Conservation (phyloP, 1,284 basidiomycete species). For the Abortiporus biennis region DNA sequence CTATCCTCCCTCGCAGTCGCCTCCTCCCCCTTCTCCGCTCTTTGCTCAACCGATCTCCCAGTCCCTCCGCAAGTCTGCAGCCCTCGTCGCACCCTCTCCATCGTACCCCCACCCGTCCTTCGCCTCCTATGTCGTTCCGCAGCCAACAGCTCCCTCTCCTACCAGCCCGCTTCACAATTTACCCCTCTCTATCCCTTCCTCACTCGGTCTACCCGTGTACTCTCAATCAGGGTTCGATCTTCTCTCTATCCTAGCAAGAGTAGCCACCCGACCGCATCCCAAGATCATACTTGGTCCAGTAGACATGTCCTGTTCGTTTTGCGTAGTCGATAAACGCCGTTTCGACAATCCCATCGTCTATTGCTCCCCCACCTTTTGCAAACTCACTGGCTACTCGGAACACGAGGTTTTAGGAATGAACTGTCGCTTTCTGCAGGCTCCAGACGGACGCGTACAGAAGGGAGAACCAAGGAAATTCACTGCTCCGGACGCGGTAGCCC, state of each 20-base stretch:
- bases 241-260: slow-evolving; percentile 74
- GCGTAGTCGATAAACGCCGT: slow-evolving; percentile 78
- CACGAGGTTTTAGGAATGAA: slow-evolving; percentile 83
- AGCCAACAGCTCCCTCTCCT: slow-evolving; percentile 3
- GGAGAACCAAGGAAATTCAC: slow-evolving; percentile 68
- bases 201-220: slow-evolving; percentile 55
- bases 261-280: slow-evolving; percentile 72
- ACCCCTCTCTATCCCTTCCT: slow-evolving; percentile 21
- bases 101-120: background rate
- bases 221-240: slow-evolving; percentile 89
- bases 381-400: slow-evolving; percentile 80
- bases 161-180: background rate
- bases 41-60: no score
- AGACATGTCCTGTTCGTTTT: slow-evolving; percentile 86
- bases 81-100: no score
- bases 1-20: background rate
- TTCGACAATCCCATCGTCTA: slow-evolving; percentile 87
- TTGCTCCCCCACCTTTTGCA: slow-evolving; percentile 74
- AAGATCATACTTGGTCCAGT: slow-evolving; percentile 83
- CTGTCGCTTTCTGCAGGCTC: slow-evolving; percentile 83
- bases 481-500: slow-evolving; percentile 61
- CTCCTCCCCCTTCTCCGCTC: no score
- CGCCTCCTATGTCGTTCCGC: background rate
- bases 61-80: no score
- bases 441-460: slow-evolving; percentile 56